Percentiles rank a stretch among this genome's conserved stretches.
Conservation (phyloP, 352 stramenopile genomes). For the Globisporangium camurandrum region DNA sequence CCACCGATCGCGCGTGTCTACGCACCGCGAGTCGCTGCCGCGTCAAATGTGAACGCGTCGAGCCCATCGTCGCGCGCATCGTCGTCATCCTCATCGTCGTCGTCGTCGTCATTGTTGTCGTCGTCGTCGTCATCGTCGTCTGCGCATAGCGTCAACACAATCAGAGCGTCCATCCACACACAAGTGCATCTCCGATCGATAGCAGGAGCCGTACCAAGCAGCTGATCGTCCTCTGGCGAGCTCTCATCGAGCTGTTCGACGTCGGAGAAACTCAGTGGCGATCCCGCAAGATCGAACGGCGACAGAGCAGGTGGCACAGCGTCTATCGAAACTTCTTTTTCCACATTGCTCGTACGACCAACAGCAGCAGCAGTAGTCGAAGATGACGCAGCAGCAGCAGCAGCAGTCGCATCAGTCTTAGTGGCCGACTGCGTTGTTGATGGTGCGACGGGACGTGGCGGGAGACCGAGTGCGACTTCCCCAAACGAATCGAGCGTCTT, state of each 20-base stretch:
- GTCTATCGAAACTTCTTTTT: too few species aligned
- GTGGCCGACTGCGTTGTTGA: background rate
- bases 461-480: slow-evolving; percentile 16
- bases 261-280: slow-evolving; percentile 10
- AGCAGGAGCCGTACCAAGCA: slow-evolving; percentile 3
- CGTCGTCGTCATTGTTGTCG: slow-evolving; percentile 8
- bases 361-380: too few species aligned
- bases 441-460: background rate
- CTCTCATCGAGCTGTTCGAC: slow-evolving; percentile 10
- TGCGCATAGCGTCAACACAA: background rate
- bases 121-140: slow-evolving; percentile 12
- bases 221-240: slow-evolving; percentile 13
- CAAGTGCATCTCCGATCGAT: too few species aligned
- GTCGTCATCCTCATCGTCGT: slow-evolving; percentile 16
- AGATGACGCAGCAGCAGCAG: background rate
- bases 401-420: background rate
- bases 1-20: too few species aligned
- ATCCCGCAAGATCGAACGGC: slow-evolving; percentile 6
- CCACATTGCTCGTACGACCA: too few species aligned
- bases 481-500: slow-evolving; percentile 29
- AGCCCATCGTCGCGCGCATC: slow-evolving; percentile 15
- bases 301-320: slow-evolving; percentile 4
- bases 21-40: slow-evolving; percentile 6
- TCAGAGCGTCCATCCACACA: background rate
- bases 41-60: slow-evolving; percentile 9